Conservation (phyloP, 2,329 filamentous ascomycete genomes). For the Aspergillus melleus region DNA sequence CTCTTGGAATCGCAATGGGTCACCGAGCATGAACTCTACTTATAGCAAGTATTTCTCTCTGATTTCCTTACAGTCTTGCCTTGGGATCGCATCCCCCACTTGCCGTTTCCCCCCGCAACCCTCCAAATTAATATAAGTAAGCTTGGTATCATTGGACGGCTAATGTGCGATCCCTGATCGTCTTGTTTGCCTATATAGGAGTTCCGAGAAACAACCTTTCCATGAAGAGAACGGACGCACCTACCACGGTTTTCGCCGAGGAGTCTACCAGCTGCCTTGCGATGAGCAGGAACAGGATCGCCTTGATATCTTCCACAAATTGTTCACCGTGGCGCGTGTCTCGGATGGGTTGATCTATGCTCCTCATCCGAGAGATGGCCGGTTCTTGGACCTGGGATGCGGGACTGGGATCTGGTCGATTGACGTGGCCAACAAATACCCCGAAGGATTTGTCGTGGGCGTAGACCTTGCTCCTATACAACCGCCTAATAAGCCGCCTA, state of each 20-base stretch:
- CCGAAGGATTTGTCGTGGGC: conserved; percentile 59
- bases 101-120: background rate
- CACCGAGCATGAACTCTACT: conserved; percentile 19
- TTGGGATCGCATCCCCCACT: background rate
- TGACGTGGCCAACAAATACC: conserved; percentile 72
- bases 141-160: conserved; percentile 11
- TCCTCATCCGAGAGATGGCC: conserved; percentile 42
- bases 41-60: conserved; percentile 25
- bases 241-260: conserved; percentile 67
- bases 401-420: conserved; percentile 92
- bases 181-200: conserved; percentile 23
- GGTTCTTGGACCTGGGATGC: conserved; percentile 69
- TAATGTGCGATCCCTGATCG: conserved; percentile 12
- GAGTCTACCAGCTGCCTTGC: conserved; percentile 74
- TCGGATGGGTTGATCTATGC: conserved; percentile 45
- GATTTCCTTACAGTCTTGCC: conserved; percentile 2
- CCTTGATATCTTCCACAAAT: conserved; percentile 78
- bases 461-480: conserved; percentile 64
- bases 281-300: conserved; percentile 76
- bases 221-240: conserved; percentile 67
- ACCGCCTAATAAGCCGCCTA: conserved; percentile 67
- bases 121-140: background rate
- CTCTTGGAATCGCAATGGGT: conserved; percentile 32
- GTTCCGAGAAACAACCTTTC: conserved; percentile 38
- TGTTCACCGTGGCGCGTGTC: conserved; percentile 66